Evolutionary conservation across 1,139 yeast species (phyloP), one percentile per base, ranked within the genome.

Genomic region (Hansenula lynferdii): DNA sequence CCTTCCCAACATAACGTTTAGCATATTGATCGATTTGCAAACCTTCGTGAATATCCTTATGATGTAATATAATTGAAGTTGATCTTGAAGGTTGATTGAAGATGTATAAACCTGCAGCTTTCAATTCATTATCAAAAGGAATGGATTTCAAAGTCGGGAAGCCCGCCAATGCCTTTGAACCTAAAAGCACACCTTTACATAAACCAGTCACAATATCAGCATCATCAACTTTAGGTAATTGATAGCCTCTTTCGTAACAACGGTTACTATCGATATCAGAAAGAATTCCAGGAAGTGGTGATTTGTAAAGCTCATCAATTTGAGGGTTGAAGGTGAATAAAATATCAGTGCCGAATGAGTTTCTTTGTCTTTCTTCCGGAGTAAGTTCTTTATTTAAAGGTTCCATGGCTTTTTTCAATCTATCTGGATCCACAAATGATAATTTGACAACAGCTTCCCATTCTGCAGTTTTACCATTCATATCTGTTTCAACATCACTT

Each of bases 401-500:
- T 35, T 65, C 70, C 71, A 94, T 76, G 1, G 92, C 90, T 3
- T 70, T 77, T 37, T 85, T 65, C 43, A 92, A 70, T 45, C 92
- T 72, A 26, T 75, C 65, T 54, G 85, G 90, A 50, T 94, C 97
- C 38, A 92, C 97, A 69, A 94, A 94, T 11, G 95, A 84, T 45
- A 92, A 75, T 56, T 87, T 76, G n/a, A 92, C 96, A 40, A 92
- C 97, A 8, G 97, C 97, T 65, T 92, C 98, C 99, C 99, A 92
- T 36, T 86, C 82, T 8, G 95, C 95, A 40, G 90, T 85, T 60
- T 92, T 94, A 37, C 97, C 98, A 57, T 92, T 94, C 75, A 80
- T 71, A 64, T 94, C 98, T 35, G 87, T 72, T 40, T 81, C 90
- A 45, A 92, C 96, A 45, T 86, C 87, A 45, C 75, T 72, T 5